Evolutionary conservation across 148 eudicot species (phyloP), one percentile per base, ranked within the genome.

Genomic region (Silene latifolia): DNA sequence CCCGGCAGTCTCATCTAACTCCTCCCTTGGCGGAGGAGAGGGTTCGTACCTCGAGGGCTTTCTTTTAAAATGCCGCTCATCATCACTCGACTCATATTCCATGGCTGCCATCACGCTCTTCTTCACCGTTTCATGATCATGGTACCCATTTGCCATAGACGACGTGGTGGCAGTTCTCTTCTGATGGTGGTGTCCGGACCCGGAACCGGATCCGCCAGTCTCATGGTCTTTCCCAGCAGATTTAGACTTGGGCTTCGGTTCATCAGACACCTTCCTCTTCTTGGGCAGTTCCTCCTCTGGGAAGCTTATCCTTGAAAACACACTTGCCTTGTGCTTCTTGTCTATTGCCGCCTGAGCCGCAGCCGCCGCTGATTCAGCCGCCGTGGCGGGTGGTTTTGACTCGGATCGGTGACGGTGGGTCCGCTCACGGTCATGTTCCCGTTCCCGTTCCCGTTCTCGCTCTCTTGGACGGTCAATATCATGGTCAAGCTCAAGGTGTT

Each of bases 21-120:
- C 86, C 35, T 75, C 82, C 63, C 71, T 58, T 17, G 82, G 79
- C 2, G 87, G 78, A 51, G 88, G 85, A 0, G 93, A 86, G 0
- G 93, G 80, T 82, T 87, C 88, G 48, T 89, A 89, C 81, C 91
- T 89, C 6, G 88, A 76, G 1, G 96, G 92, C 87, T 82, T 88
- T 78, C 96, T 86, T 86, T 91, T 91, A 67, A 91, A 91, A 79
- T 91, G 93, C 35, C 93, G 67, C 42, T 91, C 96, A 19, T 89
- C 96, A 24, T 88, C 96, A 8, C 92, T 89, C 14, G 88, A 84
- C 57, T 83, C 90, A 46, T 80, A 84, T 46, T 86, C 88, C 76
- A 76, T 42, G 27, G 73, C 73, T 0, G 77, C 77, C 24, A 73
- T 48, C 17, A 35, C 59, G 12, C 71, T 80, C 80, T 80, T 80